Conservation (phyloP, 768 basidiomycete genomes). For the Trametes cingulata region DNA sequence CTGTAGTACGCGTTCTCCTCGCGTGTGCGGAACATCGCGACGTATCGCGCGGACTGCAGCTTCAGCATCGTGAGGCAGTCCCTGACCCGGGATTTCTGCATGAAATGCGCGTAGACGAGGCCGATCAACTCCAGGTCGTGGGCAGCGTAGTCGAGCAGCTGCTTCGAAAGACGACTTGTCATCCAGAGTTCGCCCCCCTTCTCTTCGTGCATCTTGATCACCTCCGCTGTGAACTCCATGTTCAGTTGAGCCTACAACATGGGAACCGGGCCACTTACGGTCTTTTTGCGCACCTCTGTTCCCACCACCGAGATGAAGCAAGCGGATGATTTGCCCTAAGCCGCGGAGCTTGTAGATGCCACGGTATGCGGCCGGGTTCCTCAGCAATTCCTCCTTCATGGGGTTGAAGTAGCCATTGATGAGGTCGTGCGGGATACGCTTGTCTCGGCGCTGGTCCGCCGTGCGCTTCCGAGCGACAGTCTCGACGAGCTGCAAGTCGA, state of each 20-base stretch:
- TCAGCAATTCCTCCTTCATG: not conserved
- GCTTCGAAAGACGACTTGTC: constrained; percentile 35
- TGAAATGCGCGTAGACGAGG: constrained; percentile 38
- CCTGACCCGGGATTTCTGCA: constrained; percentile 12
- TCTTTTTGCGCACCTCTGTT: not conserved
- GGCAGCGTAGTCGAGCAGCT: constrained; percentile 43
- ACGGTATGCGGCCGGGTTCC: not conserved
- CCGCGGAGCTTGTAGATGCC: constrained; percentile 6
- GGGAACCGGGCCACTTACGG: too few relatives aligned
- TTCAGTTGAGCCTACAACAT: not conserved
- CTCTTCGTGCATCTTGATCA: constrained; percentile 39
- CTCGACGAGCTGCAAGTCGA: constrained; percentile 45
- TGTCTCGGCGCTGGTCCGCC: too few relatives aligned
- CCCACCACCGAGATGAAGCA: not conserved
- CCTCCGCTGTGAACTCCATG: constrained; percentile 30
- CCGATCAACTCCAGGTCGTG: constrained; percentile 44
- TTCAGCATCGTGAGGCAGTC: constrained; percentile 6
- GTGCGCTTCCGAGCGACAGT: constrained; percentile 31
- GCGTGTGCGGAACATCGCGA: constrained; percentile 18
- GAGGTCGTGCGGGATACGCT: not conserved
- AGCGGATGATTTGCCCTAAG: not conserved
- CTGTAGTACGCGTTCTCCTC: constrained; percentile 8
- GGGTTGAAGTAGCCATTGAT: not conserved
- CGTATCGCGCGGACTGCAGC: constrained; percentile 23
- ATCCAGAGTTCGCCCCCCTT: constrained; percentile 36